Percentiles rank a stretch among this genome's conserved stretches.
Evolutionary conservation across 2,329 filamentous ascomycete species (phyloP).

Genomic region (Xylaria sp.): DNA sequence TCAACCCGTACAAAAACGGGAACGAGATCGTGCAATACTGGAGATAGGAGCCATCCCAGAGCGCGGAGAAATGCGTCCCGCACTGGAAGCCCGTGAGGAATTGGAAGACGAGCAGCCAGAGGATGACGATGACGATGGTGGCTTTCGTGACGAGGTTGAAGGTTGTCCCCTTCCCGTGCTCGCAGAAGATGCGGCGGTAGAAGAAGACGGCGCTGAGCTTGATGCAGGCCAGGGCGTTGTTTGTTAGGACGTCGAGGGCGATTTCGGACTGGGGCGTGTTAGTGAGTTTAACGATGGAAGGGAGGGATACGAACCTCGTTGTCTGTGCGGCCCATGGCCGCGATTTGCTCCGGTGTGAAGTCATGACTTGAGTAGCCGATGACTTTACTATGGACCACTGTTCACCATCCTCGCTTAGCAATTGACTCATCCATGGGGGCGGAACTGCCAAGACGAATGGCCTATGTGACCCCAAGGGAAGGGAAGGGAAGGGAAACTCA

Average conservation of each 20-base stretch:
- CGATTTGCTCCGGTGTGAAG: neutral
- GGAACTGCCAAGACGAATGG: too few species aligned
- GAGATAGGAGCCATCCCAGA: constrained; percentile 22
- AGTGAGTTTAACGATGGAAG: too few species aligned
- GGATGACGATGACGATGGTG: neutral
- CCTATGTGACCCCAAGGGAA: neutral
- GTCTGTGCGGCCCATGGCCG: neutral
- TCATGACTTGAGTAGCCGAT: neutral
- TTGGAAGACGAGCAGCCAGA: constrained; percentile 8
- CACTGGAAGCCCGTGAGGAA: constrained; percentile 23
- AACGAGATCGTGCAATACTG: constrained; percentile 22
- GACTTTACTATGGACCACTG: constrained; percentile 1
- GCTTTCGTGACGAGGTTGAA: neutral
- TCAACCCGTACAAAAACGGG: constrained; percentile 16
- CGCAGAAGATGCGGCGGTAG: constrained; percentile 23
- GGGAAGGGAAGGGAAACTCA: neutral
- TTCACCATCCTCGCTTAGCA: too few species aligned
- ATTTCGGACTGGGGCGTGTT: neutral
- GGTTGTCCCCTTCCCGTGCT: neutral
- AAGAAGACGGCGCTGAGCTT: constrained; percentile 4
- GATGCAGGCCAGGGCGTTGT: neutral
- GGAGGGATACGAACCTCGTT: neutral
- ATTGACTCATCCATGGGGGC: too few species aligned
- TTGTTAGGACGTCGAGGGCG: constrained; percentile 7
- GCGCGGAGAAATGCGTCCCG: constrained; percentile 21